Evolutionary conservation across 1,139 yeast genomes (phyloP).

Genomic region (Oligophagozyma castellii): DNA sequence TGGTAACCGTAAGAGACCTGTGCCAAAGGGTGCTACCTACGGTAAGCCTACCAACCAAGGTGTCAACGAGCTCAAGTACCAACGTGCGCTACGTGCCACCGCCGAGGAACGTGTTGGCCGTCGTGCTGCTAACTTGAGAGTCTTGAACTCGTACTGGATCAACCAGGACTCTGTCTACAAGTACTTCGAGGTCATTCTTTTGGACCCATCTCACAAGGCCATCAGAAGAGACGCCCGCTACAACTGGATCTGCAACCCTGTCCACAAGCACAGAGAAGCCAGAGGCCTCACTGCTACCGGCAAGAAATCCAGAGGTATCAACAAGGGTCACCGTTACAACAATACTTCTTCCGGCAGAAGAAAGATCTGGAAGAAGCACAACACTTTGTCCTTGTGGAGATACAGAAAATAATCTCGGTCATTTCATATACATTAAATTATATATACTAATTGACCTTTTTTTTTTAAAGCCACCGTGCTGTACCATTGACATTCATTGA

Average conservation of each 20-base stretch:
- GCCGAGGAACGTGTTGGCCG: conserved; percentile 99
- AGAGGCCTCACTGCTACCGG: conserved; percentile 99
- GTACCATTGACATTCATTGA: too few relatives aligned
- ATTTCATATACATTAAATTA: conserved; percentile 2
- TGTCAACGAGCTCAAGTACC: conserved; percentile 98
- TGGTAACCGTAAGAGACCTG: conserved; percentile 99
- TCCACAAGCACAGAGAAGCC: conserved; percentile 99
- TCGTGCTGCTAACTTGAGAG: conserved; percentile 98
- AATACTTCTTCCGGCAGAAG: conserved; percentile 97
- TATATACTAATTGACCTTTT: conserved; percentile 3
- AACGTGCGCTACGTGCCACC: conserved; percentile 92
- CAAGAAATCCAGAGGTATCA: conserved; percentile 99
- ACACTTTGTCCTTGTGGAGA: conserved; percentile 99
- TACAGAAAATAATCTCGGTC: conserved; percentile 69
- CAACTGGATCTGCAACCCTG: conserved; percentile 99
- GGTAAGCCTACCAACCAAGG: conserved; percentile 99
- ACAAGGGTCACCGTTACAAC: conserved; percentile 99
- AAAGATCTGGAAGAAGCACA: conserved; percentile 99
- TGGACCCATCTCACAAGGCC: conserved; percentile 97
- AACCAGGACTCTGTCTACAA: conserved; percentile 99
- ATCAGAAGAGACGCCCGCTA: conserved; percentile 97
- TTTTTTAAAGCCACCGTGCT: too few relatives aligned
- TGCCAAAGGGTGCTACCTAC: conserved; percentile 99
- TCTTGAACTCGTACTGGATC: conserved; percentile 98
- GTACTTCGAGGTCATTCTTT: conserved; percentile 94